Percentiles rank a stretch among this genome's conserved stretches.
Conservation (phyloP, 306 rosid species). For the Canavalia gladiata region DNA sequence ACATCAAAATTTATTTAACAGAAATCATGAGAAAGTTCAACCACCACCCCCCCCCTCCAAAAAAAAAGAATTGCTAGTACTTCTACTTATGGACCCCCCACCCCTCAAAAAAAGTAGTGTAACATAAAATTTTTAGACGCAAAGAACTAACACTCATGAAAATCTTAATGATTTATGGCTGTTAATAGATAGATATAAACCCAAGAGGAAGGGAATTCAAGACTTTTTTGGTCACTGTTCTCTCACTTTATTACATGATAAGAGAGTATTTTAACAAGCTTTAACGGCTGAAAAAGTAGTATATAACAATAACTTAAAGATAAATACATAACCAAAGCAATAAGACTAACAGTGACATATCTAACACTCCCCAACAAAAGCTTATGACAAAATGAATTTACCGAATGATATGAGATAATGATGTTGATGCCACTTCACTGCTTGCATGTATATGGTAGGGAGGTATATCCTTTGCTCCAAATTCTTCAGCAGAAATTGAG, state of each 20-base stretch:
- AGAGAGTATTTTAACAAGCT: background rate
- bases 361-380: constrained; percentile 27
- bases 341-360: background rate
- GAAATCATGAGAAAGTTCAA: constrained; percentile 28
- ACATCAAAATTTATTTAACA: constrained; percentile 34
- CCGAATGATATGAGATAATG: constrained; percentile 65
- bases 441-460: constrained; percentile 49
- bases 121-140: background rate
- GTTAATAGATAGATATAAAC: background rate
- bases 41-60: background rate
- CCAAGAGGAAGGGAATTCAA: background rate
- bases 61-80: background rate
- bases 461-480: constrained; percentile 71
- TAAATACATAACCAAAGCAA: background rate
- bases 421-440: constrained; percentile 61
- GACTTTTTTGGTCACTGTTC: background rate
- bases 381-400: constrained; percentile 53
- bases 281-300: background rate
- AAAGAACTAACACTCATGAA: constrained; percentile 4
- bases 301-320: constrained; percentile 15
- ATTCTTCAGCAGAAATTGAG: constrained; percentile 71
- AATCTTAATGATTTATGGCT: background rate
- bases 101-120: background rate
- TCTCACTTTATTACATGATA: background rate
- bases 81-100: background rate